Conservation (phyloP, 1,139 yeast species). For the Zhuliangozyma parablackwelliae region DNA sequence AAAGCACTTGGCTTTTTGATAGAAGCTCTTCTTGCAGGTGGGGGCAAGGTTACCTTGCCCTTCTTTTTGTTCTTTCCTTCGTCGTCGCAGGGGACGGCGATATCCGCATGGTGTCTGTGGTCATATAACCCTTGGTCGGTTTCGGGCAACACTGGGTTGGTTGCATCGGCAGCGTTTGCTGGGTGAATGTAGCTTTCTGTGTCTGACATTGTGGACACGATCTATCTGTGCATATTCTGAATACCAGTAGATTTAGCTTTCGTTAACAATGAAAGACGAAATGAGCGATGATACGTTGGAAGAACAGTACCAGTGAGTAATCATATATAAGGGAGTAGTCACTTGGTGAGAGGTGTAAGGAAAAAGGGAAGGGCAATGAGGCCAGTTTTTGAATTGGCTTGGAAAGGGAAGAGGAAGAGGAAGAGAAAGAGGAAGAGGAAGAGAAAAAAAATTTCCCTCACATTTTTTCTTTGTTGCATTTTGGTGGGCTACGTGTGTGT, state of each 20-base stretch:
- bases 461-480: not conserved
- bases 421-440: not conserved
- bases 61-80: conserved; percentile 1
- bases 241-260: conserved; percentile 1
- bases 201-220: conserved; percentile 35
- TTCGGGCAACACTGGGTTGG: conserved; percentile 12
- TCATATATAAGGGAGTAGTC: not conserved
- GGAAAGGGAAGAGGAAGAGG: not conserved
- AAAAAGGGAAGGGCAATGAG: not conserved
- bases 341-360: not conserved
- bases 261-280: conserved; percentile 3
- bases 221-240: not conserved
- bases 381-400: too few relatives aligned
- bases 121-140: conserved; percentile 52
- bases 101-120: conserved; percentile 43
- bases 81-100: conserved; percentile 3
- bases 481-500: too few relatives aligned
- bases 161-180: conserved; percentile 25
- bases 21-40: too few relatives aligned
- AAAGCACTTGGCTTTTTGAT: too few relatives aligned
- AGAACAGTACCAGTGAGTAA: conserved; percentile 4
- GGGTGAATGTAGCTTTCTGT: conserved; percentile 39
- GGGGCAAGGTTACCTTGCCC: too few relatives aligned
- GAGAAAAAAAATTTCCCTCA: not conserved
- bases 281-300: conserved; percentile 1